phyloP scores from a whole-genome alignment of 148 eudicot species.

The Chenopodium suecicum region DNA sequence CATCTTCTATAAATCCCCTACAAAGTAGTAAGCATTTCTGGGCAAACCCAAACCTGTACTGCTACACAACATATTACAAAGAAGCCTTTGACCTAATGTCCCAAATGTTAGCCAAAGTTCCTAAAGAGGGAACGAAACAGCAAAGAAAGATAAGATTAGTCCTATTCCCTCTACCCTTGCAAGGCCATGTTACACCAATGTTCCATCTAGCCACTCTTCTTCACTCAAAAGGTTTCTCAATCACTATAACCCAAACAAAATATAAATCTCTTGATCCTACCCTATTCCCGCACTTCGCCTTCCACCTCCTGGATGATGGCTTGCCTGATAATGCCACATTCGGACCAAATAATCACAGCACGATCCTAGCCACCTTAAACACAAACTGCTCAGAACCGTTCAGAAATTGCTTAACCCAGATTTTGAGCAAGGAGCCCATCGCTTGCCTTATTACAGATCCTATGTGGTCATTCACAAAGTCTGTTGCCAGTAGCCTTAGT shows the following conservation, averaged over 20 bases:
- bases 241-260: slow-evolving; percentile 37
- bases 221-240: slow-evolving; percentile 40
- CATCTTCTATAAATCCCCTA: background rate
- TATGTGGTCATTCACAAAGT: slow-evolving; percentile 32
- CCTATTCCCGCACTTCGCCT: slow-evolving; percentile 27
- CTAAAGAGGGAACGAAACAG: background rate
- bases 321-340: slow-evolving; percentile 6
- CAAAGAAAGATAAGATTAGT: slow-evolving; percentile 13
- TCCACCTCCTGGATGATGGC: slow-evolving; percentile 29
- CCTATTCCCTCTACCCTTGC: slow-evolving; percentile 42
- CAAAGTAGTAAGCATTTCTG: background rate
- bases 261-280: slow-evolving; percentile 38
- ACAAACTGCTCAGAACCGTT: slow-evolving; percentile 33
- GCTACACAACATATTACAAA: too few relatives aligned
- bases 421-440: slow-evolving; percentile 16
- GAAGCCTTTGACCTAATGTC: background rate
- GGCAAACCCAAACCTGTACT: background rate
- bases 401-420: slow-evolving; percentile 24
- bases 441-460: slow-evolving; percentile 42
- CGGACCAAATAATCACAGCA: background rate
- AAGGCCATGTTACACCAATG: slow-evolving; percentile 55
- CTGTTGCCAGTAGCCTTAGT: slow-evolving; percentile 12
- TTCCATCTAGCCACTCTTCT: slow-evolving; percentile 41
- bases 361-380: slow-evolving; percentile 14
- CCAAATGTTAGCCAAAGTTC: background rate